Conservation (phyloP, 2,329 filamentous ascomycete species). For the Pyrenochaeta sp. region DNA sequence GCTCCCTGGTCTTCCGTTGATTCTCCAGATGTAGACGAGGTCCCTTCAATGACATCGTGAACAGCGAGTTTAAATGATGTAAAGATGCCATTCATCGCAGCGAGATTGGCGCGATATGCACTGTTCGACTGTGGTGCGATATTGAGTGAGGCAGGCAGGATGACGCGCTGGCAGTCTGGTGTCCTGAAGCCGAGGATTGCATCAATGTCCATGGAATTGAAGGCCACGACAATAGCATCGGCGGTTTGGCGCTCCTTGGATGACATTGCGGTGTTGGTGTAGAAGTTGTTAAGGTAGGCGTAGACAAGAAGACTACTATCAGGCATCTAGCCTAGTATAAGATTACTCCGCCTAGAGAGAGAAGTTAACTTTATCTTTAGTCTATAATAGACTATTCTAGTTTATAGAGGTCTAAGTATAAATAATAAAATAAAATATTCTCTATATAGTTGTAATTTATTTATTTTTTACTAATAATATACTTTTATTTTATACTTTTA, state of each 20-base stretch:
- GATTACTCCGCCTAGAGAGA: no score
- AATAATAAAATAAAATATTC: no score
- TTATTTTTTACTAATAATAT: no score
- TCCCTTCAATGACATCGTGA: constrained; percentile 43
- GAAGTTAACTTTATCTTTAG: no score
- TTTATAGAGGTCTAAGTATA: no score
- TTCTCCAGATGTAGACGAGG: not conserved
- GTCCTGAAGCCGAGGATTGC: constrained; percentile 37
- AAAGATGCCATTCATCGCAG: constrained; percentile 36
- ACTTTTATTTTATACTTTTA: no score
- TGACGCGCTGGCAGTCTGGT: constrained; percentile 31
- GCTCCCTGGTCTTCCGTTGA: not conserved
- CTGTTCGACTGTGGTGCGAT: constrained; percentile 31
- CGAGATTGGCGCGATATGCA: constrained; percentile 25
- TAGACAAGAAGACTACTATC: not conserved
- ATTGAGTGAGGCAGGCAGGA: constrained; percentile 38
- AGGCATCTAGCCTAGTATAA: no score
- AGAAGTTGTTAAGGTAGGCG: not conserved
- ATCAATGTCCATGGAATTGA: constrained; percentile 39
- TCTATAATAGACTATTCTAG: no score
- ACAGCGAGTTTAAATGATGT: constrained; percentile 37
- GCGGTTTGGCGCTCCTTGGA: constrained; percentile 38
- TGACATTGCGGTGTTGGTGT: constrained; percentile 9
- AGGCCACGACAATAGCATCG: constrained; percentile 36
- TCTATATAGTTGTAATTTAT: no score